Conservation (phyloP, 73 alveolate species). For the Uronychia setigera region DNA sequence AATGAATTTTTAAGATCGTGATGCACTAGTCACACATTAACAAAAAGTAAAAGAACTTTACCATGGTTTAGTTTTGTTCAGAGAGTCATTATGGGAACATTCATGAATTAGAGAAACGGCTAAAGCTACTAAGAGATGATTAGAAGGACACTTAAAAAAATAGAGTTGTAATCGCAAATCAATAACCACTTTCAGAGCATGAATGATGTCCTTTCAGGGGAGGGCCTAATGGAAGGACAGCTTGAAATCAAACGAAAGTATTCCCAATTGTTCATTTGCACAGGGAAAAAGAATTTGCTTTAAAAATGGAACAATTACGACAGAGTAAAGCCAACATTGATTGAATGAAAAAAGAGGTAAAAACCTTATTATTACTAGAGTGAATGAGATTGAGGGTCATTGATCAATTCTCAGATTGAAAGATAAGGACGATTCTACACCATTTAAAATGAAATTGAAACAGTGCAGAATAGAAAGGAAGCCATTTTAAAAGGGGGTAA, state of each 20-base stretch:
- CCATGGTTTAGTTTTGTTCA: not conserved
- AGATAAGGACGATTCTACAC: too few relatives aligned
- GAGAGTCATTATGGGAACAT: not conserved
- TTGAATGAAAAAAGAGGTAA: not conserved
- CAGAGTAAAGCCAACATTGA: not conserved
- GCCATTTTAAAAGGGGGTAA: too few relatives aligned
- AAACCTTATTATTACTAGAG: too few relatives aligned
- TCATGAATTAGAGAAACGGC: not conserved
- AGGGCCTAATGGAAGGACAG: not conserved
- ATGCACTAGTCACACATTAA: too few relatives aligned
- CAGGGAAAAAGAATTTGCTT: not conserved
- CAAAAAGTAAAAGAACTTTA: too few relatives aligned
- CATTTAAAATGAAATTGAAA: too few relatives aligned
- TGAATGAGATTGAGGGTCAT: too few relatives aligned
- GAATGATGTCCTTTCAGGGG: not conserved
- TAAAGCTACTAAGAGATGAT: not conserved
- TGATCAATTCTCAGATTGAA: too few relatives aligned
- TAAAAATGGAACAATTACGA: not conserved
- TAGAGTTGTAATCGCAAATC: not conserved
- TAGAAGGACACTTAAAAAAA: not conserved
- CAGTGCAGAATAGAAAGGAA: too few relatives aligned
- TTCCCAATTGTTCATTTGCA: not conserved
- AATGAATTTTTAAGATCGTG: too few relatives aligned
- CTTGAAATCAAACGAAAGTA: not conserved
- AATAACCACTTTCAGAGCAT: not conserved